Evolutionary conservation across 768 basidiomycete species (phyloP).

Genomic region (Calocera cornea): DNA sequence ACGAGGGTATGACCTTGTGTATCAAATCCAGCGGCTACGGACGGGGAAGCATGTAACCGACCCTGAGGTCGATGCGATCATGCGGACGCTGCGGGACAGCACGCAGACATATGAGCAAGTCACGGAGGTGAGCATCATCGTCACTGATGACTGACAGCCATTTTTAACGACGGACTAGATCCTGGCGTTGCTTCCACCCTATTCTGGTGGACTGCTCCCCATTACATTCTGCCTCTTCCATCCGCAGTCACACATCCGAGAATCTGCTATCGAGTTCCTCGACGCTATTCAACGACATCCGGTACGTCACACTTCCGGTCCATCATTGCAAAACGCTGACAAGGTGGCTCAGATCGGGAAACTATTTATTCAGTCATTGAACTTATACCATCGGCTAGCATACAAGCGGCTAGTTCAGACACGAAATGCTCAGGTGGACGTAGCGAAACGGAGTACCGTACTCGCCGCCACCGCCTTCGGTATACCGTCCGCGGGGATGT

Average conservation of each 20-base stretch:
- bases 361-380: constrained; percentile 20
- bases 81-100: constrained; percentile 55
- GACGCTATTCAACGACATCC: constrained; percentile 63
- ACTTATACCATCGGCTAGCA: constrained; percentile 25
- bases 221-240: constrained; percentile 87
- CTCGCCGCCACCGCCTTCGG: not conserved
- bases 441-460: not conserved
- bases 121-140: constrained; percentile 48
- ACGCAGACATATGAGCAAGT: constrained; percentile 77
- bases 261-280: constrained; percentile 70
- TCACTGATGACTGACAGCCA: constrained; percentile 6
- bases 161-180: constrained; percentile 37
- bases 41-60: constrained; percentile 58
- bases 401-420: constrained; percentile 15
- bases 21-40: constrained; percentile 75
- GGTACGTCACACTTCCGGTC: constrained; percentile 38
- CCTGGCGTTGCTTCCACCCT: constrained; percentile 59
- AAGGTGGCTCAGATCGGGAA: constrained; percentile 20
- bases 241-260: constrained; percentile 59
- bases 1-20: constrained; percentile 66
- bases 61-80: constrained; percentile 59
- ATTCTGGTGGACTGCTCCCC: constrained; percentile 69
- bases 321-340: not conserved
- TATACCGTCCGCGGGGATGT: not conserved
- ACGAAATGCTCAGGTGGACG: not conserved